Evolutionary conservation across 176 grass and related monocot genomes (phyloP), one percentile per base, ranked within the genome.

Genomic region (Oryza australiensis): DNA sequence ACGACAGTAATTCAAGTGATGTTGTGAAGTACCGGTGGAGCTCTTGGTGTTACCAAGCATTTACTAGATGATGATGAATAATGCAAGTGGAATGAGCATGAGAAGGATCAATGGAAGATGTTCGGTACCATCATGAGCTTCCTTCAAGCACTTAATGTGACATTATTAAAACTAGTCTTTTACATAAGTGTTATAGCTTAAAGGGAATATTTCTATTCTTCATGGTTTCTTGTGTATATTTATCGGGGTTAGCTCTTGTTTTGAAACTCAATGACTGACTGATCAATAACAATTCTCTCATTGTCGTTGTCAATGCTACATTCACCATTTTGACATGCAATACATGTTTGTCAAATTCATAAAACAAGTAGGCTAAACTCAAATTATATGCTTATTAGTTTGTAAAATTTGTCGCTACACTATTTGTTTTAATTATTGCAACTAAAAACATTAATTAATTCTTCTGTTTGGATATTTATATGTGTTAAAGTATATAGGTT

Each of bases 21-120:
- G 3, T 20, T 18, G 26, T 84, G 79, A 90, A 92, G 85, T 92
- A 70, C 88, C 88, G 73, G 89, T 67, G 84, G 64, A 89, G 30
- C 81, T 91, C 77, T 91, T 6, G 64, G 57, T 72, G 33, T 41
- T 29, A 87, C 6, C 34, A 67, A 85, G 11, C 53, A 83, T 87
- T 68, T 45, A 30, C 35, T 37, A 37, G 35, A 37, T 37, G 35
- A 37, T 37, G 5, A 29, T 5, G 24, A 11, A 45, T 64, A 27
- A 13, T 64, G 23, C 0, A 6, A 0, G 4, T 0, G 0, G 20
- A 48, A 0, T 0, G 5, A 42, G 1, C 68, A 71, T 5, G 5
- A 29, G 26, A 53, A 53, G 48, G 16, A 20, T 53, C 48, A 53
- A 20, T 53, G 5, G 43, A 53, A 53, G 13, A 68, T 22, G 43